Evolutionary conservation across 179 eudicot genomes (phyloP).

Genomic region (Corrigiola litoralis): DNA sequence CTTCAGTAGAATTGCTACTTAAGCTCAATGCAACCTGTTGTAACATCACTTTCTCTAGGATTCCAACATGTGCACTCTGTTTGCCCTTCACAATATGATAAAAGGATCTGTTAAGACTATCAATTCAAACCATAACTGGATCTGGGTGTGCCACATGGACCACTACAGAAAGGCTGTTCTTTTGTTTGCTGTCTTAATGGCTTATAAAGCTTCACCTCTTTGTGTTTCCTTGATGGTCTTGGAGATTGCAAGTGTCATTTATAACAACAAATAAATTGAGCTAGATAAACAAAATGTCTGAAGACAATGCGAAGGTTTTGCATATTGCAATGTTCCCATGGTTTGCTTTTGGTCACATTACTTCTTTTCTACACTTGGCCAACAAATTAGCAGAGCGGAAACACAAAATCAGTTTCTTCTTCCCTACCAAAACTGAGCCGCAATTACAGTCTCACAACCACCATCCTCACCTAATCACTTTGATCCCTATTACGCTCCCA

Average conservation of each 20-base stretch:
- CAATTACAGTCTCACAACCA: conserved; percentile 26
- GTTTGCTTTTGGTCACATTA: conserved; percentile 41
- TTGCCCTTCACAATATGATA: not conserved
- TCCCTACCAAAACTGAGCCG: conserved; percentile 26
- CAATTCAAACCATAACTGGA: conserved; percentile 5
- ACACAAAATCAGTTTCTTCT: conserved; percentile 26
- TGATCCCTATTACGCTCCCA: conserved; percentile 31
- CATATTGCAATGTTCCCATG: conserved; percentile 46
- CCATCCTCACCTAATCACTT: conserved; percentile 32
- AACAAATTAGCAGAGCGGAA: conserved; percentile 37
- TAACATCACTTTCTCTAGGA: too few species aligned
- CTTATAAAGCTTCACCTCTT: conserved; percentile 1
- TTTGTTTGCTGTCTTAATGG: not conserved
- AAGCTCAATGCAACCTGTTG: too few species aligned
- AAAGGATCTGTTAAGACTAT: not conserved
- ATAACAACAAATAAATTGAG: not conserved
- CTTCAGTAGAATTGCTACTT: too few species aligned
- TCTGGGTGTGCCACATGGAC: not conserved
- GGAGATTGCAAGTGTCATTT: not conserved
- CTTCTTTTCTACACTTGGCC: conserved; percentile 32
- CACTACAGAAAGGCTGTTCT: conserved; percentile 2
- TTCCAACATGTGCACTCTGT: not conserved
- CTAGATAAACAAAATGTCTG: conserved; percentile 13
- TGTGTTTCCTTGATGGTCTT: not conserved
- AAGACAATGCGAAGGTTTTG: conserved; percentile 11